These are phyloP conservation scores for Colletotrichum sp. DNA, from an alignment of 2,329 filamentous ascomycete genomes.

Conservation along the genomic window DNA sequence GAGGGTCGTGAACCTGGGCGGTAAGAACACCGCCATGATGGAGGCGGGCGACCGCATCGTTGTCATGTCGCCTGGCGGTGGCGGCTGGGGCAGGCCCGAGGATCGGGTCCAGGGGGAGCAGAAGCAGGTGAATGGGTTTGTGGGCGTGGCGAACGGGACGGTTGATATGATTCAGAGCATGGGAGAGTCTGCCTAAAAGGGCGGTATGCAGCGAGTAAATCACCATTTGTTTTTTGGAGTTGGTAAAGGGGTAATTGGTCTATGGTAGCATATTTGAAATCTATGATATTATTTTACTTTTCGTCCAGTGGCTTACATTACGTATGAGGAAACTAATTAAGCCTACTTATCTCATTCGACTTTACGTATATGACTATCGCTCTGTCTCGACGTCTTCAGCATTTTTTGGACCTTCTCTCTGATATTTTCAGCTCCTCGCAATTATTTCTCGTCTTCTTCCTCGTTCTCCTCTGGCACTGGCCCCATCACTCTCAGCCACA, in stretches of 20 bases:
- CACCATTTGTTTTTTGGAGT: neutral
- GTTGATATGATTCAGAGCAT: slow-evolving; percentile 17
- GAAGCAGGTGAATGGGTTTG: neutral
- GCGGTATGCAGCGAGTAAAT: neutral
- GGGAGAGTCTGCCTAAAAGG: slow-evolving; percentile 7
- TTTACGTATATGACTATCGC: neutral
- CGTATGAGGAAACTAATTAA: neutral
- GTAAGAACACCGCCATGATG: slow-evolving; percentile 67
- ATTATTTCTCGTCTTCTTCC: neutral
- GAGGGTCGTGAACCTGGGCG: slow-evolving; percentile 59
- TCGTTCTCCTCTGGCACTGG: rapidly evolving
- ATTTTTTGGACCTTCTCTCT: neutral
- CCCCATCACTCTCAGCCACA: neutral
- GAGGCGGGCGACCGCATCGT: slow-evolving; percentile 65
- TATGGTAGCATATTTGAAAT: neutral
- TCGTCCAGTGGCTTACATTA: neutral
- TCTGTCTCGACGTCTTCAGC: neutral
- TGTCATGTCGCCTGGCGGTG: slow-evolving; percentile 66
- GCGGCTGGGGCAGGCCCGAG: slow-evolving; percentile 54
- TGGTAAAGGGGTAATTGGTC: neutral
- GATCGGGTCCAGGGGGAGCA: neutral
- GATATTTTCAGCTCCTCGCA: neutral
- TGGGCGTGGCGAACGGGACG: slow-evolving; percentile 13
- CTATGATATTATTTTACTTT: neutral
- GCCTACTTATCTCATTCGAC: neutral